Percentiles rank a stretch among this genome's conserved stretches.
These are phyloP conservation scores for Blumeriella jaapii DNA, from an alignment of 2,329 filamentous ascomycete genomes.

Conservation along the genomic window DNA sequence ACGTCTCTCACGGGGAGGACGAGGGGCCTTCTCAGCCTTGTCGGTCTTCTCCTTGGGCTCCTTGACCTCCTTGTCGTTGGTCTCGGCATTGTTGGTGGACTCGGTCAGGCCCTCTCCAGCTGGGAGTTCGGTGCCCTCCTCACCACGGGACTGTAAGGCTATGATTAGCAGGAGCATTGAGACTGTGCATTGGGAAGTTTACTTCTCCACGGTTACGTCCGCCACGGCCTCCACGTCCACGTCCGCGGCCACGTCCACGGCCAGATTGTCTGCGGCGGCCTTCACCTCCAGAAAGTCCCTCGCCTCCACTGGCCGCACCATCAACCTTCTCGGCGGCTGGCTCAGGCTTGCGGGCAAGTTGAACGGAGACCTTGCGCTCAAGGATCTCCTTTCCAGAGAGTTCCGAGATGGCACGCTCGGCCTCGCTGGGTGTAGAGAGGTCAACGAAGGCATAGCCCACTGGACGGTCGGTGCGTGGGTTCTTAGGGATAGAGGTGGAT, in stretches of 20 bases:
- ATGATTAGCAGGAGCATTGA: constrained; percentile 12
- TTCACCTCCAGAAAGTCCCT: constrained; percentile 55
- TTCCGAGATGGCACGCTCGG: constrained; percentile 87
- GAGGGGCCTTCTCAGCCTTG: constrained; percentile 29
- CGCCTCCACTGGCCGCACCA: constrained; percentile 57
- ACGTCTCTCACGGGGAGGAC: constrained; percentile 48
- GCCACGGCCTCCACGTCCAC: constrained; percentile 55
- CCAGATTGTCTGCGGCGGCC: constrained; percentile 51
- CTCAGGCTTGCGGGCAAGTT: constrained; percentile 96
- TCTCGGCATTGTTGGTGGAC: constrained; percentile 43
- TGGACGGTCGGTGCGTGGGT: constrained; percentile 95
- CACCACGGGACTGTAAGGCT: constrained; percentile 18
- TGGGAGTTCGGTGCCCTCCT: constrained; percentile 35
- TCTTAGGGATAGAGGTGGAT: constrained; percentile 98
- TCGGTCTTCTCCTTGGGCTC: constrained; percentile 35
- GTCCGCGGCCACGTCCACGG: constrained; percentile 55
- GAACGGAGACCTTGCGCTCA: constrained; percentile 97
- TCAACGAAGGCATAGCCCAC: constrained; percentile 99
- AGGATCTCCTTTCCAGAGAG: constrained; percentile 96
- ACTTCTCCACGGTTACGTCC: constrained; percentile 51
- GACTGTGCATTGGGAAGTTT: constrained; percentile 32
- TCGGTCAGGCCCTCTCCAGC: constrained; percentile 46
- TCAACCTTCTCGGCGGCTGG: constrained; percentile 66
- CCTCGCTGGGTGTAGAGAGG: constrained; percentile 86
- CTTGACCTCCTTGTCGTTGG: constrained; percentile 36